Evolutionary conservation across 768 basidiomycete genomes (phyloP), one percentile per base, ranked within the genome.

Genomic region (Daedaleopsis nitida): DNA sequence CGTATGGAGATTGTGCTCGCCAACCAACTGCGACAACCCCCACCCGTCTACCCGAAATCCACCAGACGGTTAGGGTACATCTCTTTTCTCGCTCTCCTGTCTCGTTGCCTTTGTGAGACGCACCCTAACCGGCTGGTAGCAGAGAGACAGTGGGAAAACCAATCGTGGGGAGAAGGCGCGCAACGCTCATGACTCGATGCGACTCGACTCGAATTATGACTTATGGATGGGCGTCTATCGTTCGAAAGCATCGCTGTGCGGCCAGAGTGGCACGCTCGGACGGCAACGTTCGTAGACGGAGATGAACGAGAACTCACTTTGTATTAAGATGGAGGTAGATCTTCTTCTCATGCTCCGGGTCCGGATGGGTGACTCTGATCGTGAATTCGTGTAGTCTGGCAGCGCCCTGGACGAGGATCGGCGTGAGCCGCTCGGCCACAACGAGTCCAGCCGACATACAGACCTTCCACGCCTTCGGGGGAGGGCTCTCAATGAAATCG

Each of bases 391-490:
- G 89, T 37, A 89, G 76, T 65, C 86, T 79, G 42, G 80, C 75
- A 23, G 89, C 91, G 60, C 83, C 85, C 91, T 92, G 60, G 1
- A 38, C 16, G 64, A 37, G 32, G 53, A 37, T 38, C 52, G 17
- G 55, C 34, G 37, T 59, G 57, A 44, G 35, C 37, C 23, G 44
- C 47, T 34, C 45, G 48, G 58, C 19, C 24, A 23, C 13, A 38
- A 10, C 10, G 11, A 3, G 17, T 13, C 39, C 39, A 32, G 21
- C 42, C 57, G 16, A 35, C 32, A 38, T 50, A 72, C 75, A 12
- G 42, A 90, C 91, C 82, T 92, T 93, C 92, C 92, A 94, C 53
- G 84, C 92, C 69, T 85, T 91, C 35, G 88, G 87, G 16, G 90
- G 86, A 21, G 87, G 87, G 57, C 81, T 82, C 68, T 89, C 83